phyloP scores from a whole-genome alignment of 2,329 filamentous ascomycete genomes.

The Sporothrix brasiliensis region DNA sequence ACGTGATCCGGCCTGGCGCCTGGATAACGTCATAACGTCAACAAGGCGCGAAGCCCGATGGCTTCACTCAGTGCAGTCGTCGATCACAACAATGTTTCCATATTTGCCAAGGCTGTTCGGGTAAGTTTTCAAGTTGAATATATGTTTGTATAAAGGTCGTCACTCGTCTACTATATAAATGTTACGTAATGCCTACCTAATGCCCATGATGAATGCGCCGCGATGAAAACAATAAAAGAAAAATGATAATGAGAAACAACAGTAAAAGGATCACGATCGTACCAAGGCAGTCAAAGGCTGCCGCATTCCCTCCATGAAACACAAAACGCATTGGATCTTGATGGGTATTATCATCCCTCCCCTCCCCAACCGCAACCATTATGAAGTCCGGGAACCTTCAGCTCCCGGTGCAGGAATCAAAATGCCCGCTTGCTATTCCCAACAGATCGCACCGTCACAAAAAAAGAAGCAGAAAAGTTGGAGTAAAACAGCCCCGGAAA shows the following conservation, averaged over 20 bases:
- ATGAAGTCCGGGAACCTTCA: background rate
- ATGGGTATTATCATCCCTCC: background rate
- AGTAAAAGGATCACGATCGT: background rate
- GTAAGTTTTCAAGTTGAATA: background rate
- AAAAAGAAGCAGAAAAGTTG: background rate
- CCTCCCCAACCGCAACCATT: background rate
- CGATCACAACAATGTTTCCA: too few species aligned
- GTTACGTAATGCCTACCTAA: background rate
- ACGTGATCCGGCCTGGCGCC: constrained; percentile 1
- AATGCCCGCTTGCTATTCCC: background rate
- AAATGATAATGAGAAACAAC: background rate
- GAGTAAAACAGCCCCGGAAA: background rate
- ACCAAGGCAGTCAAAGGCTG: background rate
- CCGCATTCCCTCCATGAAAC: background rate
- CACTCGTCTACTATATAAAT: constrained; percentile 2
- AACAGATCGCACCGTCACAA: background rate
- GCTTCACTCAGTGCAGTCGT: background rate
- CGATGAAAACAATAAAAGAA: background rate
- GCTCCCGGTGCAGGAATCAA: background rate
- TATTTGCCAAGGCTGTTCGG: too few species aligned
- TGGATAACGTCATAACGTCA: constrained; percentile 18
- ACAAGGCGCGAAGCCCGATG: background rate
- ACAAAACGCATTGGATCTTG: constrained; percentile 2
- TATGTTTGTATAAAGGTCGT: constrained; percentile 6
- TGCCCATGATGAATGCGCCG: constrained; percentile 10